phyloP scores from a whole-genome alignment of 2,329 filamentous ascomycete species.

The Trichoderma breve region DNA sequence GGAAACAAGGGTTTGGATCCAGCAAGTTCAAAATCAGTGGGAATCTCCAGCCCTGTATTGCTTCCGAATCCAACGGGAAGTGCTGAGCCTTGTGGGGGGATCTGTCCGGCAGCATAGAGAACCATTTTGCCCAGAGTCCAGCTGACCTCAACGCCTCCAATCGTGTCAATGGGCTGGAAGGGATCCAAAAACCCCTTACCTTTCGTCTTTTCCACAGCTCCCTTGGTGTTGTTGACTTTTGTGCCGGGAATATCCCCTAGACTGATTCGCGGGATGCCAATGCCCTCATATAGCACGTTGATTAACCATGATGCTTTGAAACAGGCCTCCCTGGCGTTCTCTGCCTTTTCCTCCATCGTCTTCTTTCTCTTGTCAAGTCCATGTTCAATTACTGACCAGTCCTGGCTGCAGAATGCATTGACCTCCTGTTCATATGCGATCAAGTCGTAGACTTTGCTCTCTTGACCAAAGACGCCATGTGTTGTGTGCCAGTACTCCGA shows the following conservation, averaged over 20 bases:
- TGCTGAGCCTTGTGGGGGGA: conserved; percentile 57
- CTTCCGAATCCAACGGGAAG: conserved; percentile 90
- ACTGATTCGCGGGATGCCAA: conserved; percentile 84
- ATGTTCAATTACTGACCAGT: conserved; percentile 74
- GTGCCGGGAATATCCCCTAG: conserved; percentile 60
- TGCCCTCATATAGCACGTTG: conserved; percentile 92
- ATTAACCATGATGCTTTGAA: conserved; percentile 99
- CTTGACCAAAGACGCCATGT: conserved; percentile 83
- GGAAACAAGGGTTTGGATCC: conserved; percentile 50
- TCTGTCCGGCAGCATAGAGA: conserved; percentile 86
- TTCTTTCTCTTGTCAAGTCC: conserved; percentile 67
- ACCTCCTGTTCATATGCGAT: conserved; percentile 85
- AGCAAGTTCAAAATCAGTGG: conserved; percentile 80
- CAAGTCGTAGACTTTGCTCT: conserved; percentile 83
- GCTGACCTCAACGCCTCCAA: conserved; percentile 86
- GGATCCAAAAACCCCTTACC: conserved; percentile 75
- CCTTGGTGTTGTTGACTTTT: conserved; percentile 69
- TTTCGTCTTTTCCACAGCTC: conserved; percentile 65
- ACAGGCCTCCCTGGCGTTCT: conserved; percentile 81
- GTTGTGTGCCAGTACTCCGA: conserved; percentile 99
- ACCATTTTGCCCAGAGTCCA: conserved; percentile 98
- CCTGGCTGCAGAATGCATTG: conserved; percentile 76
- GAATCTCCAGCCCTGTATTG: conserved; percentile 65
- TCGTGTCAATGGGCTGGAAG: conserved; percentile 91
- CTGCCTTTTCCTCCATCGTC: conserved; percentile 71